These are phyloP conservation scores for Yarrowia hollandica DNA, from an alignment of 805 yeast genomes.

Conservation along the genomic window DNA sequence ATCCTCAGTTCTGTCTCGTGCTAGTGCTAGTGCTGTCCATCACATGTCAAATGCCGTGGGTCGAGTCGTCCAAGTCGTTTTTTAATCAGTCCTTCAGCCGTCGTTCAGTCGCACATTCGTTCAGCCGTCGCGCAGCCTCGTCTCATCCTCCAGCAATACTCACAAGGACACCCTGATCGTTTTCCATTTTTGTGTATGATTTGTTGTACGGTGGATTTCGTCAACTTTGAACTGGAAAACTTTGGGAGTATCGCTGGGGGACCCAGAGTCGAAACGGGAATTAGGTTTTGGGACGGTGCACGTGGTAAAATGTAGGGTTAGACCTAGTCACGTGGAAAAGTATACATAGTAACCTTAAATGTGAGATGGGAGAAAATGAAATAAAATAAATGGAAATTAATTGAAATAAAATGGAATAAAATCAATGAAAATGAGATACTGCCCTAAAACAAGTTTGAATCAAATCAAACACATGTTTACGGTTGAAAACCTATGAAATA, in stretches of 20 bases:
- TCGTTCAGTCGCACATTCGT: too few species aligned
- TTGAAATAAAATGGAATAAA: not conserved
- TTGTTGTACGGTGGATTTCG: constrained; percentile 27
- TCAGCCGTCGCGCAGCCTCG: too few species aligned
- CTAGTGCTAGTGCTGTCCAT: too few species aligned
- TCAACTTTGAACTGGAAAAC: constrained; percentile 25
- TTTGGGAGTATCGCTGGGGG: constrained; percentile 28
- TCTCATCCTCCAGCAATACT: constrained; percentile 46
- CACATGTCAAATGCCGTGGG: too few species aligned
- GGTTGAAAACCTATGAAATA: not conserved
- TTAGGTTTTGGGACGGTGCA: not conserved
- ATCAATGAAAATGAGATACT: not conserved
- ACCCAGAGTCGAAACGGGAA: constrained; percentile 23
- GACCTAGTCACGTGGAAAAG: not conserved
- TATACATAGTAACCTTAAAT: not conserved
- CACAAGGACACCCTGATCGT: constrained; percentile 99
- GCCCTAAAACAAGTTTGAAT: not conserved
- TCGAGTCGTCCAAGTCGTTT: too few species aligned
- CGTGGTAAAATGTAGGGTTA: constrained; percentile 4
- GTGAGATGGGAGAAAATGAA: not conserved
- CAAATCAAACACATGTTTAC: not conserved
- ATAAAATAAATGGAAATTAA: not conserved
- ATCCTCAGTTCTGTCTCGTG: too few species aligned
- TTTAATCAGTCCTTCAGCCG: too few species aligned
- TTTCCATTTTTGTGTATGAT: constrained; percentile 75